Evolutionary conservation across 139 green algal genomes (phyloP), one percentile per base, ranked within the genome.

Genomic region (Yamagishiella unicocca): DNA sequence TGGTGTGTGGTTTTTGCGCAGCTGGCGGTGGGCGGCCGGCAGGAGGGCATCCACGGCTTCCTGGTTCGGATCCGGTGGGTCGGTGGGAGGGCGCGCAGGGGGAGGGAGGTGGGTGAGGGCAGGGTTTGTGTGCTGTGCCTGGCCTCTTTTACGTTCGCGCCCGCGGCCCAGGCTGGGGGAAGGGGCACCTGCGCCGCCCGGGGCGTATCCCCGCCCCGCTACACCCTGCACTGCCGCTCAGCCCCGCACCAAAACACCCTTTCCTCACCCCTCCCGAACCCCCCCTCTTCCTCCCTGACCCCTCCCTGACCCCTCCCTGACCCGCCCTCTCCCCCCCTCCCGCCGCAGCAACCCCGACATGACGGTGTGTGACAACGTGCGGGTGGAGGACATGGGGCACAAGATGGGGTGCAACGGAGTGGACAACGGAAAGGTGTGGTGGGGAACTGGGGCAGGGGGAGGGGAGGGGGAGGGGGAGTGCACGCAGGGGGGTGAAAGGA

Each of bases 391-490:
- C 89, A 97, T 97, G 93, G 96, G 96, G 3, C 96, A 98, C 90
- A 98, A 99, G 92, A 97, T 98, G 94, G 95, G 95, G 45, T 88
- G 93, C 93, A 98, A 97, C 68, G 96, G 96, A 5, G 96, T 98
- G 40, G 96, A 98, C 92, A 99, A 99, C 70, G 97, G 92, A 71
- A 97, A 97, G 93, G 93, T 99, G n/a, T 94, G 90, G 71, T 98
- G 21, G 27, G 43, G 40, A 33, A 37, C 29, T 25, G 29, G 72
- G 6, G 3, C 42, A 73, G 43, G 21, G 42, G 43, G 29, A 4
- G 72, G 29, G 43, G 8, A 40, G 42, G 42, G 25, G 42, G 25
- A 40, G 27, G 42, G 42, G n/a, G n/a, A n/a, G n/a, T n/a, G n/a
- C n/a, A n/a, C n/a, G n/a, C n/a, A n/a, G n/a, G n/a, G n/a, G n/a